Base-by-base conservation (phyloP, 306 rosid genomes). In the Comarum palustre region DNA sequence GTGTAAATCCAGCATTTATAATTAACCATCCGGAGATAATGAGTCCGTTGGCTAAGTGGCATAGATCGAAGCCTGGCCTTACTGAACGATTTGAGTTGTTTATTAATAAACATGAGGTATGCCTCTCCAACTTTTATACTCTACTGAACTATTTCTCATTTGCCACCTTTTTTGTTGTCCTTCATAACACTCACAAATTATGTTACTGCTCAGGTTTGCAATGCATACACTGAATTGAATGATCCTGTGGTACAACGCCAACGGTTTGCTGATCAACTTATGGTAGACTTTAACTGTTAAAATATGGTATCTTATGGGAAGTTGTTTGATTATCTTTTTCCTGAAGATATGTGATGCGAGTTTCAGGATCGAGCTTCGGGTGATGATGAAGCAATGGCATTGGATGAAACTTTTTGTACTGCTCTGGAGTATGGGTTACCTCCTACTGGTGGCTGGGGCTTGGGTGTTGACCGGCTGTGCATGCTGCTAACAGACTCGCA, bases 41-140 rank as follows among this genome's bases (percentile, higher is more conserved):
- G 97, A 94, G 98, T 81, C 98, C 95, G 58, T 77, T 94, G 82
- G 98, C 98, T 2, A 94, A 94, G 87, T 91, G 96, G 92, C 98
- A 91, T 76, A 84, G 98, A 87, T 76, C 85, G 1, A 89, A 85
- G 70, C 94, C 92, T 6, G 83, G 97, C 78, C 83, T 89, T 72
- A 94, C 97, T 11, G 96, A 94, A 66, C 98, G 98, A 27, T 94
- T 94, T 71, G 97, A 91, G 72, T 83, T 94, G 82, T 91, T 94
- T 64, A 15, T 94, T 58, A 94, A 86, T 83, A 91, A 91, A 67
- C 98, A 54, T n/a, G 97, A 94, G 73, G 98, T 94, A 84, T 72
- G 84, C 36, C 39, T 63, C 2, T 39, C 57, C 6, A 72, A 45
- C 25, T 77, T n/a, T 17, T 24, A 34, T 19, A 57, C n/a, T 51